These are phyloP conservation scores for Hypoxylon sp. DNA, from an alignment of 2,329 filamentous ascomycete genomes.

Conservation along the genomic window DNA sequence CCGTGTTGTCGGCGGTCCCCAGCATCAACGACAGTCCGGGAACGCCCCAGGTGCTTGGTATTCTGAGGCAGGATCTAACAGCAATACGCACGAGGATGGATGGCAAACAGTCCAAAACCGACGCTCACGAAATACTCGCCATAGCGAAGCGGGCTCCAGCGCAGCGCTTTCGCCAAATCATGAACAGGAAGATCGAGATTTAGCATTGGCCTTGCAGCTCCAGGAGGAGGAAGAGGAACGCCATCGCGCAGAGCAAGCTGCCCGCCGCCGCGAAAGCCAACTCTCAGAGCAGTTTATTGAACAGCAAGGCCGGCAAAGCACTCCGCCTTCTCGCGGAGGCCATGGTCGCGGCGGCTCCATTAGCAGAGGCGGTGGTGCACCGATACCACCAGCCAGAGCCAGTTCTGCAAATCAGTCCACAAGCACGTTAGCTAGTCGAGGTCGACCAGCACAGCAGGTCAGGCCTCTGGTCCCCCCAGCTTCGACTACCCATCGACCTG, in stretches of 20 bases:
- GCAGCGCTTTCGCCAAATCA: constrained; percentile 60
- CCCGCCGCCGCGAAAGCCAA: constrained; percentile 75
- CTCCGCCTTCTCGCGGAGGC: constrained; percentile 38
- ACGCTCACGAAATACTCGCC: constrained; percentile 49
- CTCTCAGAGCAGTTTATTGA: constrained; percentile 80
- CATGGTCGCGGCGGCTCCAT: constrained; percentile 45
- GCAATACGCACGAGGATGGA: constrained; percentile 56
- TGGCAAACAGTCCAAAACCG: constrained; percentile 71
- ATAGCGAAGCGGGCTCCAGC: constrained; percentile 42
- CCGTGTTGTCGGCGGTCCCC: constrained; percentile 78
- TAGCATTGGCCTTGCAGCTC: constrained; percentile 90
- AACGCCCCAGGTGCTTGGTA: constrained; percentile 36
- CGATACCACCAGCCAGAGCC: constrained; percentile 48
- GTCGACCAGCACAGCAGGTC: constrained; percentile 58
- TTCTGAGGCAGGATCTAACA: constrained; percentile 40
- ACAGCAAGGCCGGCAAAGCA: constrained; percentile 66
- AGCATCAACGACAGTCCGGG: constrained; percentile 46
- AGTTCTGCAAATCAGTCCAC: constrained; percentile 48
- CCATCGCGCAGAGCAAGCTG: constrained; percentile 73
- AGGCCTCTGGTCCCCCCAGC: constrained; percentile 64
- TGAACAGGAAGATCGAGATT: constrained; percentile 85
- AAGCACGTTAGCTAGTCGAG: constrained; percentile 42
- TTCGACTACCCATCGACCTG: constrained; percentile 57
- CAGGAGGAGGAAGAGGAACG: constrained; percentile 94
- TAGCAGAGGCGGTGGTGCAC: constrained; percentile 44